Evolutionary conservation across 1,139 yeast species (phyloP).

Genomic region (Candida glucosophila): DNA sequence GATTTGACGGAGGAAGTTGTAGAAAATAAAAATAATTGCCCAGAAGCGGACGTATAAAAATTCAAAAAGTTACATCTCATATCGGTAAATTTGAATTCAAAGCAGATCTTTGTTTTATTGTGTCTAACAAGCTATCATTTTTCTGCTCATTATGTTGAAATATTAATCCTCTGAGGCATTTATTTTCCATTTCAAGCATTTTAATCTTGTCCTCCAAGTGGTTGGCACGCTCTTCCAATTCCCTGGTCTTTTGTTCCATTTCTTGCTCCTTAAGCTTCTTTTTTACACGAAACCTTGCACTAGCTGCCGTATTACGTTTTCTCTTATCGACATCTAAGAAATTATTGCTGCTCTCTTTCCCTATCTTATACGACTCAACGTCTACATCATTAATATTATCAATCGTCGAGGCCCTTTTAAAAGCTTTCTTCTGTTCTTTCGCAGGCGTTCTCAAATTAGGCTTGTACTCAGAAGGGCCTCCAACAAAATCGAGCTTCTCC

Average conservation of each 20-base stretch:
- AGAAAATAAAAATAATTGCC: conserved; percentile 1
- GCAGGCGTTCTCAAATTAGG: too few species aligned
- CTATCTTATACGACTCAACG: too few species aligned
- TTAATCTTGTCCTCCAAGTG: conserved; percentile 35
- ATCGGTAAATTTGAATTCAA: conserved; percentile 18
- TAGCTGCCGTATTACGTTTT: conserved; percentile 54
- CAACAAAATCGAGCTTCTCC: conserved; percentile 13
- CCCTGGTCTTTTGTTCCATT: conserved; percentile 42
- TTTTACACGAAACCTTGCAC: conserved; percentile 54
- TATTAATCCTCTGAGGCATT: conserved; percentile 46
- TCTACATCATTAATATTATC: background rate
- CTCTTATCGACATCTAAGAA: conserved; percentile 33
- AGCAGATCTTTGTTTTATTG: conserved; percentile 33
- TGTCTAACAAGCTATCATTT: conserved; percentile 30
- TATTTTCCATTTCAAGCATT: conserved; percentile 71
- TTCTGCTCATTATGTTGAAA: conserved; percentile 41
- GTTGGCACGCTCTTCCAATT: conserved; percentile 32
- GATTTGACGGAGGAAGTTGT: conserved; percentile 4
- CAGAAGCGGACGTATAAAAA: background rate
- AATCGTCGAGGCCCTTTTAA: background rate
- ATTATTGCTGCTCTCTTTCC: too few species aligned
- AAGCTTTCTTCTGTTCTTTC: background rate
- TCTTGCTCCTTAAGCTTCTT: conserved; percentile 53
- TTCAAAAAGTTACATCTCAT: background rate
- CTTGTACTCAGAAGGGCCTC: too few species aligned